Evolutionary conservation across 306 rosid species (phyloP), one percentile per base, ranked within the genome.

Genomic region (Hippophae tibetana): DNA sequence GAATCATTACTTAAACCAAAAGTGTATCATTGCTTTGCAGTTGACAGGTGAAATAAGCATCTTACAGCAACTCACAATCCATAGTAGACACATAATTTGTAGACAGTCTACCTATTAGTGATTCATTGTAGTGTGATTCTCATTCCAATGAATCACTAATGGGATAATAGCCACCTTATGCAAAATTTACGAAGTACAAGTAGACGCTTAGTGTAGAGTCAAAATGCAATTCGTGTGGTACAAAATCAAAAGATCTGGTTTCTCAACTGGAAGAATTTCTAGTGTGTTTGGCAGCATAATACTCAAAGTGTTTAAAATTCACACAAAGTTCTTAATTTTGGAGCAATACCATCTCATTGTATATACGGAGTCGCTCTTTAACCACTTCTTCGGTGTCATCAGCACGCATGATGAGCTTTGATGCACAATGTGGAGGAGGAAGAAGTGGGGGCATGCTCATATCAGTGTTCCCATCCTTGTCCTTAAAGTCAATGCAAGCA

Each of bases 301-400:
- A 18, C 23, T 18, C 23, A 18, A 18, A 18, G 23, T 18, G 23
- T 18, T 18, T 18, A 18, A 18, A 18, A 18, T 18, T 0, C 23
- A 18, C 23, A 18, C 23, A 18, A 18, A 18, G 23, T 18, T 18
- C 23, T 18, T 18, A 60, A 47, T 10, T 13, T 44, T n/a, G 62
- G 56, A 64, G 47, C 10, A 65, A 52, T 67, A 78, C 83, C 75
- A 44, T 63, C 56, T 78, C 83, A 45, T 71, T 74, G 42, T 78
- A 78, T 55, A 78, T 61, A 43, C 64, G 77, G 10, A 78, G 64
- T 41, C 83, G 71, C 61, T 65, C 71, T 63, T 74, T 74, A 1
- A 78, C 83, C 63, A 78, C 72, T 71, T 63, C 80, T 68, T 74
- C 80, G 9, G 77, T 74, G 63, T 78, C 83, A 48, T 78, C 83